Evolutionary conservation across 1,139 yeast species (phyloP).

Genomic region (Yamadazyma aaseri): DNA sequence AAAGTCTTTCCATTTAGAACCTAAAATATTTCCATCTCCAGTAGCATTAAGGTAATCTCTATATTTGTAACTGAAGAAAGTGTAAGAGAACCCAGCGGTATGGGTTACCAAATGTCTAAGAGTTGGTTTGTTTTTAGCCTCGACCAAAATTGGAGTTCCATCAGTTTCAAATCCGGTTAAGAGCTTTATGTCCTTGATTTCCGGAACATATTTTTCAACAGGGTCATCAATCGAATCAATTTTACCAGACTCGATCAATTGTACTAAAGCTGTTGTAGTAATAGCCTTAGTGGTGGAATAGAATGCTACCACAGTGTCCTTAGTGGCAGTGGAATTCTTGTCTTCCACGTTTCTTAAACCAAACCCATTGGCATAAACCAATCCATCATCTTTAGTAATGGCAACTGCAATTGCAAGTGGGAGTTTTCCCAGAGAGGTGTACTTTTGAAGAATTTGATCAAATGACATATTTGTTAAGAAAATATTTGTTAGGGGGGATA

Average conservation of each 20-base stretch:
- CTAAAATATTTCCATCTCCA: slow-evolving; percentile 9
- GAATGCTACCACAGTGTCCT: slow-evolving; percentile 33
- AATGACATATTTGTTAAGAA: too few species aligned
- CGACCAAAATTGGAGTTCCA: slow-evolving; percentile 21
- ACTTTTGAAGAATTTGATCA: background rate
- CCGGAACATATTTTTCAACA: slow-evolving; percentile 39
- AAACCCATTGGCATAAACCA: background rate
- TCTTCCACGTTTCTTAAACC: background rate
- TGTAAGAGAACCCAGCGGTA: slow-evolving; percentile 52
- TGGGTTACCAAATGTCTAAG: slow-evolving; percentile 49
- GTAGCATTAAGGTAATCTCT: slow-evolving; percentile 20
- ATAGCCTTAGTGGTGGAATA: slow-evolving; percentile 52
- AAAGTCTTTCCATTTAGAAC: slow-evolving; percentile 17
- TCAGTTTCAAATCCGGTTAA: slow-evolving; percentile 23
- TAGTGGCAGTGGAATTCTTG: slow-evolving; percentile 7
- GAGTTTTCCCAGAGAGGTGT: background rate
- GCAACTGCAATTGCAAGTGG: background rate
- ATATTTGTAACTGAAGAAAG: slow-evolving; percentile 27
- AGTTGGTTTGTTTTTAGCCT: slow-evolving; percentile 37
- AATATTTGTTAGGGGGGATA: too few species aligned
- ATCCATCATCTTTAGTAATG: background rate
- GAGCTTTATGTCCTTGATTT: slow-evolving; percentile 38
- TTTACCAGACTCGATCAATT: slow-evolving; percentile 44
- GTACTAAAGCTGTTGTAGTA: slow-evolving; percentile 46
- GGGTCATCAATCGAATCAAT: slow-evolving; percentile 40